A percentile compares a stretch with the other conserved stretches of the same genome.
phyloP scores from a whole-genome alignment of 1,139 yeast species.

The Geotrichum carabidarum region DNA sequence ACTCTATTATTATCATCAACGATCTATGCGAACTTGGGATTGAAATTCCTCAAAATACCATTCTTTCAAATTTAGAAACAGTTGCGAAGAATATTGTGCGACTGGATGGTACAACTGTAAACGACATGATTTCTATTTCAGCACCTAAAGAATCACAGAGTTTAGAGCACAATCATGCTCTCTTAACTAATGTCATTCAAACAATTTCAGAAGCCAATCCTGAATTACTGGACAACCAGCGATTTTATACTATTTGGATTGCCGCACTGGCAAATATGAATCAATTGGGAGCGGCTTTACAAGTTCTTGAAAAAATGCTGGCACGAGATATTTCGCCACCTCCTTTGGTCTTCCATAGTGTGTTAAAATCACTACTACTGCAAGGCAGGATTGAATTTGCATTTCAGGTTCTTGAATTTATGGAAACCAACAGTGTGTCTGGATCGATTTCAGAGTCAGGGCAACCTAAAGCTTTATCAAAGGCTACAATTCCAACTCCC shows the following conservation, averaged over 20 bases:
- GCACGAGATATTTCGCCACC: slow-evolving; percentile 25
- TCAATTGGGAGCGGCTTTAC: slow-evolving; percentile 25
- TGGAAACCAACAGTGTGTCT: slow-evolving; percentile 21
- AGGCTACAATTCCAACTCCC: slow-evolving; percentile 21
- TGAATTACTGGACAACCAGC: slow-evolving; percentile 24
- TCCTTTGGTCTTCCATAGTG: slow-evolving; percentile 21
- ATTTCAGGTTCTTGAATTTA: slow-evolving; percentile 21
- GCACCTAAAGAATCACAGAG: neutral
- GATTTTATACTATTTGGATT: slow-evolving; percentile 31
- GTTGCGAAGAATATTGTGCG: slow-evolving; percentile 20
- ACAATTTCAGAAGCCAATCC: slow-evolving; percentile 23
- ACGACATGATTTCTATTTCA: neutral
- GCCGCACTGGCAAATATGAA: slow-evolving; percentile 29
- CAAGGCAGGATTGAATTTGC: slow-evolving; percentile 24
- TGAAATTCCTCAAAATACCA: slow-evolving; percentile 21
- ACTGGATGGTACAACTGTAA: neutral
- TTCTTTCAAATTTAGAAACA: slow-evolving; percentile 23
- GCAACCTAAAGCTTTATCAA: neutral
- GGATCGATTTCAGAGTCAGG: neutral
- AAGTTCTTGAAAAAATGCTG: slow-evolving; percentile 29
- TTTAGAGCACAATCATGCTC: neutral
- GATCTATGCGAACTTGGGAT: slow-evolving; percentile 22
- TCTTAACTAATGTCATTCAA: slow-evolving; percentile 9
- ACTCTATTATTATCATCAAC: slow-evolving; percentile 18
- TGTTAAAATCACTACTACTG: slow-evolving; percentile 26